Evolutionary conservation across 371 early-diverging fungal genomes (phyloP).

Genomic region (Smittium culicis): DNA sequence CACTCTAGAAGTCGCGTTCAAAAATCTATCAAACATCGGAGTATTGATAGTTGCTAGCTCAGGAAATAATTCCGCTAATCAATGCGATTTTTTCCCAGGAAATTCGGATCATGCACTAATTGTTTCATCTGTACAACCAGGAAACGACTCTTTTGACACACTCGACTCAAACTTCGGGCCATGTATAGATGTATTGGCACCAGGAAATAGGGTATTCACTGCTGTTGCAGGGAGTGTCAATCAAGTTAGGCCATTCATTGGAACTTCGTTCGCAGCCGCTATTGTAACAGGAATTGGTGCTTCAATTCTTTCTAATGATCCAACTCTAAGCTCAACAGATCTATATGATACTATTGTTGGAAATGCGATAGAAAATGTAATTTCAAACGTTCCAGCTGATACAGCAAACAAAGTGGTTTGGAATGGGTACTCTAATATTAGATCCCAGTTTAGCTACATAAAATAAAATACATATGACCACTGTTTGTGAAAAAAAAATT

Average conservation of each 20-base stretch:
- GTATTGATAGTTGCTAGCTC: background rate
- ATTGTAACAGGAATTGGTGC: slow-evolving; percentile 6
- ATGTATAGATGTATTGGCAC: slow-evolving; percentile 9
- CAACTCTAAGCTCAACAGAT: background rate
- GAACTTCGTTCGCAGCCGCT: slow-evolving; percentile 5
- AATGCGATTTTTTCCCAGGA: background rate
- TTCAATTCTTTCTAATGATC: background rate
- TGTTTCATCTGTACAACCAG: background rate
- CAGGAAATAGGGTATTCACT: background rate
- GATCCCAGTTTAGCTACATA: no score
- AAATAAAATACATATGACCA: no score
- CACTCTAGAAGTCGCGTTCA: background rate
- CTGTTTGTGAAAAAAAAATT: no score
- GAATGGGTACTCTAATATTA: slow-evolving; percentile 1
- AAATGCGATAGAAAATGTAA: background rate
- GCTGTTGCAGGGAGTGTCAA: background rate
- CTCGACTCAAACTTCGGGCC: slow-evolving; percentile 3
- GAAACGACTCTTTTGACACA: slow-evolving; percentile 5
- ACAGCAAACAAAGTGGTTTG: background rate
- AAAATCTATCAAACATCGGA: background rate
- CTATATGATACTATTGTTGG: background rate
- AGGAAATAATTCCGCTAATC: background rate
- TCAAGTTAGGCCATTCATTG: background rate
- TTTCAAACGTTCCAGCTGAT: background rate
- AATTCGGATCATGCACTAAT: background rate